Conservation (phyloP, 2,329 filamentous ascomycete genomes). For the Periconia sp. region DNA sequence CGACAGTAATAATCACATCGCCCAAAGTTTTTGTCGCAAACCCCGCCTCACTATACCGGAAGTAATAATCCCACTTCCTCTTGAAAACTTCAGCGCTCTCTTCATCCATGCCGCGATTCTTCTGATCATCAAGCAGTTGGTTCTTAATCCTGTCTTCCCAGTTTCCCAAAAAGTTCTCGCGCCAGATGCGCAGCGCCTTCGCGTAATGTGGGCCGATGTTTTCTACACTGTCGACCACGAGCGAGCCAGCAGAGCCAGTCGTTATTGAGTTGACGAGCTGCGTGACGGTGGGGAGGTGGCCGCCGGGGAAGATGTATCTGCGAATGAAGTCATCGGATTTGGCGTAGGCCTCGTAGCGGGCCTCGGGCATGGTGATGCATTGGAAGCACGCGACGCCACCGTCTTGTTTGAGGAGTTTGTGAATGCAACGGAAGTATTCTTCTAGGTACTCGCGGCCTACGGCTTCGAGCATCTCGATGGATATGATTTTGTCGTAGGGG, state of each 20-base stretch:
- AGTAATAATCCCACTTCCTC: constrained; percentile 78
- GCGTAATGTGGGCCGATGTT: constrained; percentile 76
- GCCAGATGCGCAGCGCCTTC: constrained; percentile 69
- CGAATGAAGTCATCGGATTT: constrained; percentile 73
- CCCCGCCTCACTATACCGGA: constrained; percentile 73
- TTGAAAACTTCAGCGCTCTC: constrained; percentile 68
- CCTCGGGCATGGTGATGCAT: constrained; percentile 75
- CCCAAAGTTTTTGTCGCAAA: constrained; percentile 72
- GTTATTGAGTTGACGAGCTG: constrained; percentile 67
- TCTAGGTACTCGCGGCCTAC: constrained; percentile 68
- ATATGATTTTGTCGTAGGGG: constrained; percentile 70
- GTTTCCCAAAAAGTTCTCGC: constrained; percentile 64
- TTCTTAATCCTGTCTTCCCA: constrained; percentile 64
- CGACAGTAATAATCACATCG: constrained; percentile 72
- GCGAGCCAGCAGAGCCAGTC: constrained; percentile 59
- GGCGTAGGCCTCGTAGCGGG: constrained; percentile 66
- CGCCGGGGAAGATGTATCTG: constrained; percentile 78
- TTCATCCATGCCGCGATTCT: constrained; percentile 60
- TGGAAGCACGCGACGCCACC: constrained; percentile 72
- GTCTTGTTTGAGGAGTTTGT: constrained; percentile 65
- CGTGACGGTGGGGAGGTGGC: constrained; percentile 68
- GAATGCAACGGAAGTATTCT: constrained; percentile 67
- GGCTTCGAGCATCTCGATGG: constrained; percentile 77
- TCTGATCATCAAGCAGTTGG: constrained; percentile 60
- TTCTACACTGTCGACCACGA: constrained; percentile 68